phyloP scores from a whole-genome alignment of 2,329 filamentous ascomycete genomes.

The Trichoderma aggressivum region DNA sequence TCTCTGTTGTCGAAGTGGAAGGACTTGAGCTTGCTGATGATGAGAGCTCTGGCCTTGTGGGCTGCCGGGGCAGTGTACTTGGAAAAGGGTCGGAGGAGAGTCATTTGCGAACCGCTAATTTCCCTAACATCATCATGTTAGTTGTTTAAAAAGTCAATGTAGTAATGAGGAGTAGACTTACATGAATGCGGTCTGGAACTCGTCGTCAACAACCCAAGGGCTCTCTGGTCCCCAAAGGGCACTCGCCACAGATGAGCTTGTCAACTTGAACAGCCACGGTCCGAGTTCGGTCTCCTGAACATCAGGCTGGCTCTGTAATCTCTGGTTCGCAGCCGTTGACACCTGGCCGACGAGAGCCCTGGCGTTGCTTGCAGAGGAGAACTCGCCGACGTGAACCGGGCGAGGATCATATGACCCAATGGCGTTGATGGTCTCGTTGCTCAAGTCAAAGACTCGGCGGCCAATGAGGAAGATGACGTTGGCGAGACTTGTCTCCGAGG shows the following conservation, averaged over 20 bases:
- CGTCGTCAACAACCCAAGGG: conserved; percentile 31
- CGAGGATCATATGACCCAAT: conserved; percentile 29
- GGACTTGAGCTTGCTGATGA: conserved; percentile 25
- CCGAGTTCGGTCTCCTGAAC: conserved; percentile 25
- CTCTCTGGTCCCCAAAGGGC: conserved; percentile 32
- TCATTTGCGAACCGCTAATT: conserved; percentile 30
- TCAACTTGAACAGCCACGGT: conserved; percentile 30
- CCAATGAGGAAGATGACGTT: conserved; percentile 32
- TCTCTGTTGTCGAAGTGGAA: conserved; percentile 29
- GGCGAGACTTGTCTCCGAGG: conserved; percentile 30
- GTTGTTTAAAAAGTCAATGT: neutral
- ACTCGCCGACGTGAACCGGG: conserved; percentile 29
- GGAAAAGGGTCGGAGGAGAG: conserved; percentile 28
- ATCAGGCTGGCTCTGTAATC: conserved; percentile 23
- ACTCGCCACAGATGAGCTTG: conserved; percentile 31
- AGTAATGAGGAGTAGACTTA: conserved; percentile 16
- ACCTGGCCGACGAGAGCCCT: conserved; percentile 26
- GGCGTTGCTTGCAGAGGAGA: conserved; percentile 26
- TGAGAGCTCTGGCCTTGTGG: conserved; percentile 28
- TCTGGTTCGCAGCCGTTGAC: conserved; percentile 22
- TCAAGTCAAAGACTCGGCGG: conserved; percentile 27
- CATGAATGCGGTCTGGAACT: conserved; percentile 33
- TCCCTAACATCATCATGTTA: conserved; percentile 23
- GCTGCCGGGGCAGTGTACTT: conserved; percentile 28
- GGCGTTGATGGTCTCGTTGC: conserved; percentile 23